A percentile compares a stretch with the other conserved stretches of the same genome.
These are phyloP conservation scores for Diplodia intermedia DNA, from an alignment of 2,329 filamentous ascomycete species.

Conservation along the genomic window DNA sequence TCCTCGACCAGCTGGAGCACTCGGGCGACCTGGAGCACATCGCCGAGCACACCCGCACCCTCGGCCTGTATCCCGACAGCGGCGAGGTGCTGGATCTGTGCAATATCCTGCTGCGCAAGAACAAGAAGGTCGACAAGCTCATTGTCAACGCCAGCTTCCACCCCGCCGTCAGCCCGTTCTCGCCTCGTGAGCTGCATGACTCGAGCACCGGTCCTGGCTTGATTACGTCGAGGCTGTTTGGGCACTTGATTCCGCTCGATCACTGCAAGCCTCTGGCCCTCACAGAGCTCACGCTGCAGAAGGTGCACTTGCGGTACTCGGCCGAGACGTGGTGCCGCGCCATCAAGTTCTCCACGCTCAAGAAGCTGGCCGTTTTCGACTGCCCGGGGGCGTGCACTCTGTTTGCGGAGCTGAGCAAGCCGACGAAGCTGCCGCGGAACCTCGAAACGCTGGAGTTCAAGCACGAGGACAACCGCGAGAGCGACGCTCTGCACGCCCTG, in stretches of 20 bases:
- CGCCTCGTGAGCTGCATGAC: conserved; percentile 55
- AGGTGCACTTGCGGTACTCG: conserved; percentile 56
- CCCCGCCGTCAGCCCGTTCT: conserved; percentile 44
- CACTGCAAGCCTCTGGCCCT: conserved; percentile 54
- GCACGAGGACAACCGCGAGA: conserved; percentile 56
- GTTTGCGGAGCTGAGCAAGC: conserved; percentile 56
- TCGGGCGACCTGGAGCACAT: conserved; percentile 49
- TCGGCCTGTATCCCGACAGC: conserved; percentile 57
- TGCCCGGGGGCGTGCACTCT: conserved; percentile 57
- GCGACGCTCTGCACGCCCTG: conserved; percentile 55
- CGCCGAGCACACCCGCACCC: conserved; percentile 52
- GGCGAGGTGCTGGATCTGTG: conserved; percentile 54
- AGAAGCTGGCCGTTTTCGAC: conserved; percentile 52
- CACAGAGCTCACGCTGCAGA: conserved; percentile 54
- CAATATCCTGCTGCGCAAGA: conserved; percentile 52
- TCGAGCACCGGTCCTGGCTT: conserved; percentile 55
- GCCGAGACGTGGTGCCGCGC: conserved; percentile 57
- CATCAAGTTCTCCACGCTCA: conserved; percentile 54
- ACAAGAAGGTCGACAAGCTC: conserved; percentile 54
- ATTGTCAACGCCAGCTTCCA: conserved; percentile 57
- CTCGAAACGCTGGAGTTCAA: conserved; percentile 56
- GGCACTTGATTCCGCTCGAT: conserved; percentile 56
- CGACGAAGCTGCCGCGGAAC: conserved; percentile 52
- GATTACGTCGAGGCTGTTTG: conserved; percentile 55
- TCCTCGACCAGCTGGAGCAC: conserved; percentile 53